Percentiles rank a stretch among this genome's conserved stretches.
These are phyloP conservation scores for Tetrahymena borealis DNA, from an alignment of 73 alveolate genomes.

Conservation along the genomic window DNA sequence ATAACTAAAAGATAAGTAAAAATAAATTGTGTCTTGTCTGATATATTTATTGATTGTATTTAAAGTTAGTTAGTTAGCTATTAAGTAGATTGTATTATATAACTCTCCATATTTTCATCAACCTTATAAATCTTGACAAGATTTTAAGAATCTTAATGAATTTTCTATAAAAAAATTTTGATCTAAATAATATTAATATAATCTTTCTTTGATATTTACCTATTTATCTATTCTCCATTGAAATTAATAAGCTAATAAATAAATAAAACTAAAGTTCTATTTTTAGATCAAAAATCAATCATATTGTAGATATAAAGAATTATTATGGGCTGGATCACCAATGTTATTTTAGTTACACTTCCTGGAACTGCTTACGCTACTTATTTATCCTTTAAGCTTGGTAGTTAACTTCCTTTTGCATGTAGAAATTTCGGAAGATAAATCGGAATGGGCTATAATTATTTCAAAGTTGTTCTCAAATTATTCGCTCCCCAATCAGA, in stretches of 20 bases:
- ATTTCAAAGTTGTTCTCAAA: slow-evolving; percentile 43
- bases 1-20: too few species aligned
- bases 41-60: too few species aligned
- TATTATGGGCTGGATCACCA: not conserved
- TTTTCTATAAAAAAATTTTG: not conserved
- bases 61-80: too few species aligned
- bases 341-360: not conserved
- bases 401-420: slow-evolving; percentile 47
- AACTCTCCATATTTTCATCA: not conserved
- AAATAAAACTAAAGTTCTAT: not conserved
- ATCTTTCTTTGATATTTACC: too few species aligned
- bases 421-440: slow-evolving; percentile 43
- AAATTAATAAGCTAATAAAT: not conserved
- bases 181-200: too few species aligned
- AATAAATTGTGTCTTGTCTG: too few species aligned
- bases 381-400: slow-evolving; percentile 42
- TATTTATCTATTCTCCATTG: too few species aligned
- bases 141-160: not conserved
- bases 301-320: too few species aligned
- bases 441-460: slow-evolving; percentile 58
- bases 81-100: too few species aligned
- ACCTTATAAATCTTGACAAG: not conserved
- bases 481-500: slow-evolving; percentile 40
- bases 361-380: slow-evolving; percentile 22
- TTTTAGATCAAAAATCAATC: too few species aligned